Evolutionary conservation across 768 basidiomycete species (phyloP).

Genomic region (Phaffia australis): DNA sequence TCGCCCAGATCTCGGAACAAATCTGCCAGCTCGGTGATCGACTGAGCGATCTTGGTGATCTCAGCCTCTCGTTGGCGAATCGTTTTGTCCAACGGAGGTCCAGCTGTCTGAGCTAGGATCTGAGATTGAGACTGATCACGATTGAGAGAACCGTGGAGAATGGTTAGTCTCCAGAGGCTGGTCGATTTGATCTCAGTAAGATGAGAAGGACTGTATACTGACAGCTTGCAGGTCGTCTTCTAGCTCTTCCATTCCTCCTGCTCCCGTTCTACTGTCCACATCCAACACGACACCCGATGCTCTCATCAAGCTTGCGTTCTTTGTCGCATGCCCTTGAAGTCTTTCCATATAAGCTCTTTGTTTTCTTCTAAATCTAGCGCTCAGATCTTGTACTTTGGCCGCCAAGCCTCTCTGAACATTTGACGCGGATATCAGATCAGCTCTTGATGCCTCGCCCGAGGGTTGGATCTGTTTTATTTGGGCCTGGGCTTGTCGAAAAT

Average conservation of each 20-base stretch:
- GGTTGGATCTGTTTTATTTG: constrained; percentile 64
- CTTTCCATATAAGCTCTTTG: constrained; percentile 98
- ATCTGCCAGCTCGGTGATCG: constrained; percentile 81
- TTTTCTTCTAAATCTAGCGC: constrained; percentile 87
- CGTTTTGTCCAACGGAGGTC: constrained; percentile 7
- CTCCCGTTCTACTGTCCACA: constrained; percentile 46
- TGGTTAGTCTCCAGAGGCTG: not conserved
- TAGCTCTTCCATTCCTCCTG: constrained; percentile 69
- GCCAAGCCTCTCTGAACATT: constrained; percentile 82
- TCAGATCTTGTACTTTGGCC: constrained; percentile 88
- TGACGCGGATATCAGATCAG: constrained; percentile 47
- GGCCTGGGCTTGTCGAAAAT: constrained; percentile 50
- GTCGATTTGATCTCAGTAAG: no score
- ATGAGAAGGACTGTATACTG: constrained; percentile 35
- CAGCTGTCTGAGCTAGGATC: constrained; percentile 36
- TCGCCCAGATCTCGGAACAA: constrained; percentile 89
- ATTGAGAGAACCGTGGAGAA: not conserved
- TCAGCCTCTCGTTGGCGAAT: constrained; percentile 44
- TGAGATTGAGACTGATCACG: constrained; percentile 32
- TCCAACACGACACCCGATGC: constrained; percentile 61
- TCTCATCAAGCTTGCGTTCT: constrained; percentile 85
- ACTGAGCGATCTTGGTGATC: constrained; percentile 78
- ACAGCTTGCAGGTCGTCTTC: constrained; percentile 87
- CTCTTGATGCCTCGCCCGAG: not conserved
- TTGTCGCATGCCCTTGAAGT: constrained; percentile 93